A percentile compares a stretch with the other conserved stretches of the same genome.
Evolutionary conservation across 805 yeast species (phyloP).

Genomic region (Saturnispora halmiae): DNA sequence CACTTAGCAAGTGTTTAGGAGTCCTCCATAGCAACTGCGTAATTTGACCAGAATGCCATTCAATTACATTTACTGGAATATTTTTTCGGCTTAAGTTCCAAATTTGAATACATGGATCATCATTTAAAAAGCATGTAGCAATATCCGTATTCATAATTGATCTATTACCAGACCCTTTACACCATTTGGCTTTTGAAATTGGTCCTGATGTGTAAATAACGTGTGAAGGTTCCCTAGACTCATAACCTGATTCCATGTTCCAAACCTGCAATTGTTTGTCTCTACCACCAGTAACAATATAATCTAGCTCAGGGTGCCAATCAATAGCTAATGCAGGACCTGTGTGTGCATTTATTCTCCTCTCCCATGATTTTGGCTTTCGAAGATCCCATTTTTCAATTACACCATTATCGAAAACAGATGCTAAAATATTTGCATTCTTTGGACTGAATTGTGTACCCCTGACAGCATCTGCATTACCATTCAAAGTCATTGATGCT

Average conservation of each 20-base stretch:
- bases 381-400: constrained; percentile 85
- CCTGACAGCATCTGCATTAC: constrained; percentile 64
- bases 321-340: constrained; percentile 85
- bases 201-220: constrained; percentile 70
- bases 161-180: constrained; percentile 32
- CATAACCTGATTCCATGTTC: constrained; percentile 41
- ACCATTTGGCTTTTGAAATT: constrained; percentile 69
- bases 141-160: constrained; percentile 51
- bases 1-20: constrained; percentile 38
- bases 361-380: constrained; percentile 50
- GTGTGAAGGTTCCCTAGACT: constrained; percentile 51
- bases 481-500: constrained; percentile 43
- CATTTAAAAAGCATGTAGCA: constrained; percentile 65
- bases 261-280: constrained; percentile 77
- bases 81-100: constrained; percentile 64
- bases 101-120: constrained; percentile 59
- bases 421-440: constrained; percentile 50
- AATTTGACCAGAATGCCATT: constrained; percentile 39
- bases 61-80: constrained; percentile 53
- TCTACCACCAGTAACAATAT: constrained; percentile 85
- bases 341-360: constrained; percentile 76
- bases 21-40: constrained; percentile 52
- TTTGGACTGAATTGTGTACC: constrained; percentile 46
- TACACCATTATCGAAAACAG: constrained; percentile 84
- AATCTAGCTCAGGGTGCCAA: constrained; percentile 80